These are phyloP conservation scores for Cladophialophora psammophila DNA, from an alignment of 2,329 filamentous ascomycete species.

Conservation along the genomic window DNA sequence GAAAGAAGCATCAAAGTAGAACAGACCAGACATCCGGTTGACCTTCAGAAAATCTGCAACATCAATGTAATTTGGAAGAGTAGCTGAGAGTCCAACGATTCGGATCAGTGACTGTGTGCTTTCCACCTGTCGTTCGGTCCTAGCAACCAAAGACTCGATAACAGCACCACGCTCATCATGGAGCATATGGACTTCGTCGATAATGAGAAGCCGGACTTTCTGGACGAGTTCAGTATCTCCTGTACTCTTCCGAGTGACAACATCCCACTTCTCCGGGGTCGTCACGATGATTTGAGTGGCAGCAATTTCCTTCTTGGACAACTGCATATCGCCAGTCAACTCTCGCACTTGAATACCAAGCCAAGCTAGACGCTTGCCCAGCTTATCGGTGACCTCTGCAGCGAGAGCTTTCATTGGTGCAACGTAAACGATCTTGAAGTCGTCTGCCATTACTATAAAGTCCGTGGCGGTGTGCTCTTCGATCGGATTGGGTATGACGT, in stretches of 20 bases:
- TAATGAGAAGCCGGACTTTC: constrained; percentile 93
- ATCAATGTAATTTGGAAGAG: constrained; percentile 93
- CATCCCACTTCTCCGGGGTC: constrained; percentile 99
- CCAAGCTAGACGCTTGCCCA: constrained; percentile 91
- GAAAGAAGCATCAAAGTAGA: constrained; percentile 97
- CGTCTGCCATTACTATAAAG: constrained; percentile 81
- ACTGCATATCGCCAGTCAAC: constrained; percentile 97
- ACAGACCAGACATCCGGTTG: constrained; percentile 88
- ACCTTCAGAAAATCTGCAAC: constrained; percentile 97
- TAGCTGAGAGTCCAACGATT: constrained; percentile 93
- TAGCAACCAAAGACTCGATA: constrained; percentile 90
- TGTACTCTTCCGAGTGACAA: constrained; percentile 94
- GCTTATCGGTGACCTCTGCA: constrained; percentile 93
- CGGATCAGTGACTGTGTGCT: constrained; percentile 97
- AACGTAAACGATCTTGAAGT: constrained; percentile 98
- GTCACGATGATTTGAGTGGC: constrained; percentile 98
- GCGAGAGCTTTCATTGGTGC: constrained; percentile 99
- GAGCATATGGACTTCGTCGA: constrained; percentile 99
- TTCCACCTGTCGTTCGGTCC: constrained; percentile 95
- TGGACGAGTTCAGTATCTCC: constrained; percentile 97
- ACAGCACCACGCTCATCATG: constrained; percentile 97
- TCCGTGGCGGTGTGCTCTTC: constrained; percentile 76
- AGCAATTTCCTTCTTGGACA: constrained; percentile 94
- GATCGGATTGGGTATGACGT: constrained; percentile 78
- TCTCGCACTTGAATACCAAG: constrained; percentile 90